Percentiles rank a stretch among this genome's conserved stretches.
Evolutionary conservation across 495 filamentous ascomycete genomes (phyloP).

Genomic region (Glarea lozoyensis): DNA sequence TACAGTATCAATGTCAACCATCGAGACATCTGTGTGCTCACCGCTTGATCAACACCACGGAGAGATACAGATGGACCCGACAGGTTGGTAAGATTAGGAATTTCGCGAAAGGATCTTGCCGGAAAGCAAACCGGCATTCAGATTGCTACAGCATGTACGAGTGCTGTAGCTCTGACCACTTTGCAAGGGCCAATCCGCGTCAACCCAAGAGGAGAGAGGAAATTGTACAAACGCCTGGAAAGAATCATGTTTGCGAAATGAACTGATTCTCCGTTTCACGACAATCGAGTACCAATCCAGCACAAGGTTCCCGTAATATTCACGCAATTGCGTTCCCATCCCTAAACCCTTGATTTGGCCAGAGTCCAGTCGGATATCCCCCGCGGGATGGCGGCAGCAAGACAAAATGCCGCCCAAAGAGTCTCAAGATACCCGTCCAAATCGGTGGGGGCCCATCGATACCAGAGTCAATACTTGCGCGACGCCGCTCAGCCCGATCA

Average conservation of each 20-base stretch:
- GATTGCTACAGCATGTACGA: too few species aligned
- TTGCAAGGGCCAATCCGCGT: not conserved
- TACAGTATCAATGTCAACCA: constrained; percentile 10
- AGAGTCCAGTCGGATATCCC: not conserved
- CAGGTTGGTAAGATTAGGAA: constrained; percentile 5
- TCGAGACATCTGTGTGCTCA: constrained; percentile 9
- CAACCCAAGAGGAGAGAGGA: not conserved
- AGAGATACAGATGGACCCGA: constrained; percentile 11
- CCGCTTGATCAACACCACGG: constrained; percentile 16
- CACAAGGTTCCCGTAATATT: too few species aligned
- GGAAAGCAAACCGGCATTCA: too few species aligned
- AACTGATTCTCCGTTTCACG: not conserved
- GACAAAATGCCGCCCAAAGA: not conserved
- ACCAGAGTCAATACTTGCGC: constrained; percentile 1
- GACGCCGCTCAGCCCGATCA: not conserved
- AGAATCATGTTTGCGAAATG: not conserved
- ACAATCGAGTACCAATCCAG: not conserved
- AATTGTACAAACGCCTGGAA: not conserved
- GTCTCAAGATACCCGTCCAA: not conserved
- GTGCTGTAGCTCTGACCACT: not conserved
- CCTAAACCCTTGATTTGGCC: too few species aligned
- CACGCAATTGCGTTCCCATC: too few species aligned
- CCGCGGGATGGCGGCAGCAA: not conserved
- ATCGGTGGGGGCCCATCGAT: not conserved
- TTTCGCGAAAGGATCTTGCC: not conserved